Conservation (phyloP, 768 basidiomycete genomes). For the Gymnopilus dilepis region DNA sequence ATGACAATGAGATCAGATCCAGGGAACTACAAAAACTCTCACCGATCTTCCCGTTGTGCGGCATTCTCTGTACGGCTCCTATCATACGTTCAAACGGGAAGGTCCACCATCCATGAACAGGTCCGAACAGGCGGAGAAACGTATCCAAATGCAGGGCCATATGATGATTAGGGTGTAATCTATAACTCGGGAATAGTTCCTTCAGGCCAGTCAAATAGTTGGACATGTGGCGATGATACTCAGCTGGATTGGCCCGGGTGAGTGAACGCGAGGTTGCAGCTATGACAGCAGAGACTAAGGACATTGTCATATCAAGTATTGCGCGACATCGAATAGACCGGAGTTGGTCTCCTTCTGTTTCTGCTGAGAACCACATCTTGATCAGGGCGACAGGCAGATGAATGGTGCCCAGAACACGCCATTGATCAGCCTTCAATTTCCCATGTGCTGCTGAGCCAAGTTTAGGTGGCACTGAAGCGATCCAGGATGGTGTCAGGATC, state of each 20-base stretch:
- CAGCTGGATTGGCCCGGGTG: not conserved
- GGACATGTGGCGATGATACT: not conserved
- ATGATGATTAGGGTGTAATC: constrained; percentile 23
- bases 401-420: not conserved
- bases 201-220: not conserved
- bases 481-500: constrained; percentile 3
- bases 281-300: not conserved
- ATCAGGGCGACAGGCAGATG: constrained; percentile 3
- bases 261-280: not conserved
- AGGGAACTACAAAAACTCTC: not conserved
- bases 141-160: constrained; percentile 38
- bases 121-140: constrained; percentile 39
- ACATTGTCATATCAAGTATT: not conserved
- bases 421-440: constrained; percentile 15
- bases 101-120: constrained; percentile 42
- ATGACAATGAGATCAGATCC: not conserved
- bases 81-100: constrained; percentile 46
- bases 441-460: not conserved
- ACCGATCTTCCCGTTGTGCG: constrained; percentile 37
- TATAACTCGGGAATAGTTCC: not conserved
- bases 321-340: not conserved
- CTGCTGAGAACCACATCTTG: not conserved
- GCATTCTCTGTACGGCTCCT: constrained; percentile 37
- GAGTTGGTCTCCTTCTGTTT: not conserved
- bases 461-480: not conserved